Conservation (phyloP, 2,329 filamentous ascomycete genomes). For the Diaporthe velutina region DNA sequence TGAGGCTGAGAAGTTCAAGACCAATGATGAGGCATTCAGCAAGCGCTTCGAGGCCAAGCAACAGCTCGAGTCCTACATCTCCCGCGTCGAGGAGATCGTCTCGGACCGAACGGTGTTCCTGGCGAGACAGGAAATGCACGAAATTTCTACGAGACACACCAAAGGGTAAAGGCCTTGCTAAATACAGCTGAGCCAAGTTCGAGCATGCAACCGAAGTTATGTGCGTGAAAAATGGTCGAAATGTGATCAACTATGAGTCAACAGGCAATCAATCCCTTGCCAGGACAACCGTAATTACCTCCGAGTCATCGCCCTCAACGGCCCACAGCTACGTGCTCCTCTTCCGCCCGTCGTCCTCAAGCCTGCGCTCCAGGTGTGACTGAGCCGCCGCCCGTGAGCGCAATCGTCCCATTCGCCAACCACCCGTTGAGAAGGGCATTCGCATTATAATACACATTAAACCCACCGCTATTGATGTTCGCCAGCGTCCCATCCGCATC, state of each 20-base stretch:
- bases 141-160: neutral
- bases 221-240: neutral
- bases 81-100: conserved; percentile 98
- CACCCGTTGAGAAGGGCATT: conserved; percentile 33
- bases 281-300: neutral
- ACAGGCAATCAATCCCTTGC: too few relatives aligned
- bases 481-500: conserved; percentile 35
- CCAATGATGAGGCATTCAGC: conserved; percentile 96
- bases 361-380: neutral
- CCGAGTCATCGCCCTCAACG: neutral
- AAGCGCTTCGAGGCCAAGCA: conserved; percentile 99
- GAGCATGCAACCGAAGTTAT: neutral
- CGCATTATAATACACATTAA: conserved; percentile 39
- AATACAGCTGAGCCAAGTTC: neutral
- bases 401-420: conserved; percentile 33
- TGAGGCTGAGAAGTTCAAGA: conserved; percentile 99
- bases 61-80: conserved; percentile 99
- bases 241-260: neutral
- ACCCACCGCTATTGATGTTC: conserved; percentile 39
- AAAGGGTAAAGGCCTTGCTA: neutral
- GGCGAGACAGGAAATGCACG: conserved; percentile 34
- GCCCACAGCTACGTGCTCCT: too few relatives aligned
- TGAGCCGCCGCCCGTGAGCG: conserved; percentile 20
- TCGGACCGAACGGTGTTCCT: conserved; percentile 95
- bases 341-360: neutral